These are phyloP conservation scores for Diplodia sapinea DNA, from an alignment of 2,329 filamentous ascomycete species.

Conservation along the genomic window DNA sequence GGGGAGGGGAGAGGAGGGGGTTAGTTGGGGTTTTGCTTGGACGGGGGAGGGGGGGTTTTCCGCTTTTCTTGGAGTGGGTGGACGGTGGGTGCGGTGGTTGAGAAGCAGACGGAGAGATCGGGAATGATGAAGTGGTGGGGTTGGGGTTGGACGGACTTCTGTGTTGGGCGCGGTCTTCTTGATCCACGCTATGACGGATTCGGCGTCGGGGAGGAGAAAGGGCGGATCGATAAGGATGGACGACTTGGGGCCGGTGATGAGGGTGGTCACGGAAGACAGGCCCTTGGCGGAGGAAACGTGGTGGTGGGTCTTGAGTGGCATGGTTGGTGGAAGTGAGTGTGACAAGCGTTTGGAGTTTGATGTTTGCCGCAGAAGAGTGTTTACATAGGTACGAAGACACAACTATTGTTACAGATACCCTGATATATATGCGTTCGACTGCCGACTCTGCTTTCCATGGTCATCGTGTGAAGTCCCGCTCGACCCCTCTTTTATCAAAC, in stretches of 20 bases:
- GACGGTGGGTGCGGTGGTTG: no score
- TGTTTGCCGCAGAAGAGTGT: neutral
- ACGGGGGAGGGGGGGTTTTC: neutral
- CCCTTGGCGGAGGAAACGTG: conserved; percentile 37
- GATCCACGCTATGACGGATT: conserved; percentile 40
- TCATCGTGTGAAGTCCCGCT: neutral
- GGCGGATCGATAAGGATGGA: conserved; percentile 42
- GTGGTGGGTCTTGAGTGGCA: conserved; percentile 16
- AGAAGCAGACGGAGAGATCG: no score
- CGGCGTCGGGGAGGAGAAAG: conserved; percentile 43
- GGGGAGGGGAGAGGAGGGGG: no score
- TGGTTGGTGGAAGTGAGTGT: neutral
- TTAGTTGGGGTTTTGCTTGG: no score
- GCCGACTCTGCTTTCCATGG: neutral
- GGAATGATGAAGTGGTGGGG: no score
- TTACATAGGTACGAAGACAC: neutral
- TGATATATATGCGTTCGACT: neutral
- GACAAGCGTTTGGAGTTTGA: no score
- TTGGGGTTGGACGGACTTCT: neutral
- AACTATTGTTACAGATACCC: neutral
- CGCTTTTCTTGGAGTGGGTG: neutral
- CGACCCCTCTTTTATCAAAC: neutral
- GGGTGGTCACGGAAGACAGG: conserved; percentile 40
- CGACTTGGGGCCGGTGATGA: conserved; percentile 36
- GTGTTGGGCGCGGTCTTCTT: conserved; percentile 37